These are phyloP conservation scores for Wickerhamiella allomyrinae DNA, from an alignment of 805 yeast genomes.

Conservation along the genomic window DNA sequence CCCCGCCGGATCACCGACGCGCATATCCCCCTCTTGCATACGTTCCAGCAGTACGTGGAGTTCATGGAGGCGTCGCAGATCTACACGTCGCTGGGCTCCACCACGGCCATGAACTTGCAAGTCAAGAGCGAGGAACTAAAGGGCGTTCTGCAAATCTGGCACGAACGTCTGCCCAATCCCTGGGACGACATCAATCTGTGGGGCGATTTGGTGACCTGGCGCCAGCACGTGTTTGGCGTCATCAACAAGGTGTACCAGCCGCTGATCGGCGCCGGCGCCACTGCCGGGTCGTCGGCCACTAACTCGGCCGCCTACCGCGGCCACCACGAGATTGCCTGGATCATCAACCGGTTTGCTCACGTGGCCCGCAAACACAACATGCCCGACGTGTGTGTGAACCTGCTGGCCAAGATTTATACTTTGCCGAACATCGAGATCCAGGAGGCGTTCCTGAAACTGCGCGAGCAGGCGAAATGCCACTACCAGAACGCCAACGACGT, in stretches of 20 bases:
- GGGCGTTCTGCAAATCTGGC: constrained; percentile 91
- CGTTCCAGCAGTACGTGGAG: constrained; percentile 94
- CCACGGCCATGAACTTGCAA: constrained; percentile 85
- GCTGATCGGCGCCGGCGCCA: constrained; percentile 71
- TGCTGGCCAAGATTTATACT: constrained; percentile 83
- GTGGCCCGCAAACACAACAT: constrained; percentile 93
- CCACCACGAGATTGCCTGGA: constrained; percentile 98
- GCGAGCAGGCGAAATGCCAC: constrained; percentile 97
- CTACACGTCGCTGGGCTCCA: constrained; percentile 70
- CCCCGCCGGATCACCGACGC: constrained; percentile 58
- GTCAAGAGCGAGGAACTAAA: constrained; percentile 87
- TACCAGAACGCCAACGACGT: constrained; percentile 82
- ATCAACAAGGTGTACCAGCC: constrained; percentile 92
- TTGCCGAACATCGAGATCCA: constrained; percentile 96
- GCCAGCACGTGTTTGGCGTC: constrained; percentile 95
- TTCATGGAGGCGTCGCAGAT: constrained; percentile 95
- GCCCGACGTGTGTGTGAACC: constrained; percentile 92
- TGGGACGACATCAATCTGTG: constrained; percentile 98
- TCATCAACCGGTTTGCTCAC: constrained; percentile 93
- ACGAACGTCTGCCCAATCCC: constrained; percentile 86
- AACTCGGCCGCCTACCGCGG: constrained; percentile 95
- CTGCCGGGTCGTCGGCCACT: constrained; percentile 39
- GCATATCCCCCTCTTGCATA: constrained; percentile 78
- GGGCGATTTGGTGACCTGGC: constrained; percentile 97
- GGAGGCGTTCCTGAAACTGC: constrained; percentile 86